A percentile compares a stretch with the other conserved stretches of the same genome.
Conservation (phyloP, 2,329 filamentous ascomycete species). For the Dothistroma pini region DNA sequence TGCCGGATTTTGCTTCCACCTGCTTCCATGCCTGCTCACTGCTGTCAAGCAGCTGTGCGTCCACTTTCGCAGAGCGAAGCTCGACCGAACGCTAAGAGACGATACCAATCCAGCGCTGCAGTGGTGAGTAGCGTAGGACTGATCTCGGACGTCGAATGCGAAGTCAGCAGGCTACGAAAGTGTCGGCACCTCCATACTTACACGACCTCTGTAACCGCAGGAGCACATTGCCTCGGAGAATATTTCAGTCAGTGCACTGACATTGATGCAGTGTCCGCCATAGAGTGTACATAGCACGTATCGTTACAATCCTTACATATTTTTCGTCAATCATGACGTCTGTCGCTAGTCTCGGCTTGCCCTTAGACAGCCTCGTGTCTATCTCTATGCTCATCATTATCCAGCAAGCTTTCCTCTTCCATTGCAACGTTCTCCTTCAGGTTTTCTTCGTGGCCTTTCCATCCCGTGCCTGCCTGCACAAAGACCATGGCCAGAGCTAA, state of each 20-base stretch:
- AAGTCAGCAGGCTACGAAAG: too few species aligned
- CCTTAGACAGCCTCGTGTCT: conserved; percentile 6
- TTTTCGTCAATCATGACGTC: background rate
- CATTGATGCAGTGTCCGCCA: background rate
- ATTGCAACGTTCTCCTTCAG: background rate
- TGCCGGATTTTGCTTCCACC: background rate
- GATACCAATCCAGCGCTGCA: too few species aligned
- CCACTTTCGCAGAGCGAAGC: background rate
- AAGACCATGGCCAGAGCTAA: conserved; percentile 49
- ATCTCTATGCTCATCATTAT: conserved; percentile 37
- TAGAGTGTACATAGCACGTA: background rate
- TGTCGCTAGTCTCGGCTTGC: background rate
- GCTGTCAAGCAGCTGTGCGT: background rate
- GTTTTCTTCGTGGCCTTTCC: conserved; percentile 34
- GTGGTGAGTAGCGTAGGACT: too few species aligned
- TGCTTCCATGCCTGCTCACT: background rate
- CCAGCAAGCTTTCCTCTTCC: conserved; percentile 8
- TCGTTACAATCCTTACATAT: background rate
- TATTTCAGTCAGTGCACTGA: background rate
- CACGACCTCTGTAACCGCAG: too few species aligned
- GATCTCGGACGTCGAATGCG: too few species aligned
- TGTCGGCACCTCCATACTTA: too few species aligned
- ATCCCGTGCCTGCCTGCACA: conserved; percentile 58
- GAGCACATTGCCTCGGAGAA: background rate
- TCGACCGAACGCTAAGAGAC: background rate